Base-by-base conservation (phyloP, 345 rosid species). In the Trapa bicornis region DNA sequence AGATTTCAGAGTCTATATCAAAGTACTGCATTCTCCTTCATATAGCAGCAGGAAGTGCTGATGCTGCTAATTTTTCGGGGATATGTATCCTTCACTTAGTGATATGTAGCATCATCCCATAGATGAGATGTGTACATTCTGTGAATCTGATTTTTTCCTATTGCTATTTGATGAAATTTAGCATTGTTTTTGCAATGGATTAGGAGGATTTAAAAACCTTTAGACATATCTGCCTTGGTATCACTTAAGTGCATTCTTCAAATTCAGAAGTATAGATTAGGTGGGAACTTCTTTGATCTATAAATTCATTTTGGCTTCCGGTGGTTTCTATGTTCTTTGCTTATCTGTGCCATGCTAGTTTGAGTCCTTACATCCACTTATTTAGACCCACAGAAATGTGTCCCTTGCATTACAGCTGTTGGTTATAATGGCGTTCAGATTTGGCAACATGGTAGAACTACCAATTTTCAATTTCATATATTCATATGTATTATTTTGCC, bases 351-450 rank as follows among this genome's bases (percentile, higher is more conserved):
- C 64, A 43, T 41, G 66, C 45, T 56, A 65, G 35, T 67, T 61
- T 62, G 66, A 70, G 72, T 80, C 91, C 92, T 90, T 90, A 74
- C 93, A 87, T 85, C 78, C 64, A 67, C 39, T 68, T 48, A 47
- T 76, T 52, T 74, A 93, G 98, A 90, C 68, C 89, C 94, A 32
- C 86, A 79, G 77, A 82, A 84, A 14, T 81, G 85, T 72, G 78
- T 81, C 67, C 98, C 98, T 65, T 85, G 85, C 74, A 74, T 90
- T 74, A 77, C 89, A 47, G 94, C 96, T 69, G 78, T 93, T 66
- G 97, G 97, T 52, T 81, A 78, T 81, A 93, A 87, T 76, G 98
- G 97, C 7, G 71, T 82, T 67, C 88, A 87, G 73, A 86, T 86
- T 65, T 93, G 97, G 97, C 82, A 76, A 73, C 83, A 75, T 70